Percentiles rank a stretch among this genome's conserved stretches.
Evolutionary conservation across 345 rosid species (phyloP).

Genomic region (Garcia nutans): DNA sequence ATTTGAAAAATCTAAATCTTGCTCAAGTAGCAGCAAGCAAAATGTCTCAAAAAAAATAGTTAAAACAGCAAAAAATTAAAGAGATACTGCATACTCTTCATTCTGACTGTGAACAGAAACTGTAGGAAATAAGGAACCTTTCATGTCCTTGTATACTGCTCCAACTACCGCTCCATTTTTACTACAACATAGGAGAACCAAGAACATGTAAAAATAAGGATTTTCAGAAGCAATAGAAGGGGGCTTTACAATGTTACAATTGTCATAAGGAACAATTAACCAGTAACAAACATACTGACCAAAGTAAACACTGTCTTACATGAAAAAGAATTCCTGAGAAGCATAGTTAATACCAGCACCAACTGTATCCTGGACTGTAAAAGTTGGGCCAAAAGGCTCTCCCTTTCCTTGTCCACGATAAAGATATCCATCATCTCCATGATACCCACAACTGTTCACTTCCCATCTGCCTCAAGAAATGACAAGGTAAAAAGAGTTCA

Average conservation of each 20-base stretch:
- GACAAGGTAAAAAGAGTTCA: neutral
- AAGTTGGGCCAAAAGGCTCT: conserved; percentile 80
- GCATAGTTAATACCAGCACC: conserved; percentile 94
- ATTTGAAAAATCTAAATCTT: conserved; percentile 3
- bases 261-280: neutral
- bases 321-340: conserved; percentile 84
- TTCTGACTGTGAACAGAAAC: conserved; percentile 92
- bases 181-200: conserved; percentile 36
- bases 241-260: conserved; percentile 1
- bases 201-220: conserved; percentile 11
- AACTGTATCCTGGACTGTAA: conserved; percentile 69
- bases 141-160: conserved; percentile 58
- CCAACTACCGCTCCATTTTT: conserved; percentile 80
- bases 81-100: conserved; percentile 71
- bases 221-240: conserved; percentile 12
- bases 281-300: conserved; percentile 8
- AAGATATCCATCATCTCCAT: conserved; percentile 88
- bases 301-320: conserved; percentile 56
- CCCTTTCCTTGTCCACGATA: conserved; percentile 78
- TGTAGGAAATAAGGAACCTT: conserved; percentile 78
- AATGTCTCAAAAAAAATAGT: neutral
- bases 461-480: conserved; percentile 70
- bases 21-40: conserved; percentile 5
- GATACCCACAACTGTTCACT: conserved; percentile 91
- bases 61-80: conserved; percentile 4